These are phyloP conservation scores for Solanum microdontum DNA, from an alignment of 257 asterid genomes.

Conservation along the genomic window DNA sequence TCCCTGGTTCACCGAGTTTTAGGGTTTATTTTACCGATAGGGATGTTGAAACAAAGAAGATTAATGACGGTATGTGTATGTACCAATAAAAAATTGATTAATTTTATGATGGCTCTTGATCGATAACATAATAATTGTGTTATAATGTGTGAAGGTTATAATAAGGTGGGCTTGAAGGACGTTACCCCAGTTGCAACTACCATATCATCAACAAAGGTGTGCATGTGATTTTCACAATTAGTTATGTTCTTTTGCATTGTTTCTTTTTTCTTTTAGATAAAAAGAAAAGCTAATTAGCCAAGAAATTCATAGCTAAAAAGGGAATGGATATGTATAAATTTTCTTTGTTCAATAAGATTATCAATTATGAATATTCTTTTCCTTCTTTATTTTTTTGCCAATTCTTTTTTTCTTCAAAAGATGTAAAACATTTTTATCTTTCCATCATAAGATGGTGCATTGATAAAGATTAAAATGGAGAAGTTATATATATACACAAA, in stretches of 20 bases:
- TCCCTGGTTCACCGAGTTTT: constrained; percentile 40
- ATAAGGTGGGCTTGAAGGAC: background rate
- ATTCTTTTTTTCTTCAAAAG: background rate
- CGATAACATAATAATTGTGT: background rate
- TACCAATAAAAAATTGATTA: background rate
- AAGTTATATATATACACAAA: background rate
- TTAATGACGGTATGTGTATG: background rate
- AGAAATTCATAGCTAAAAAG: background rate
- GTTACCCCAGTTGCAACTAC: background rate
- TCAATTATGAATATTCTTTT: background rate
- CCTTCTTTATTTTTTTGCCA: background rate
- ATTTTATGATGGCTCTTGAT: background rate
- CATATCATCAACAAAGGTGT: background rate
- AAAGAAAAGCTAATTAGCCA: background rate
- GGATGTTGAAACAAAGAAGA: background rate
- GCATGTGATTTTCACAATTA: background rate
- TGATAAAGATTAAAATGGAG: background rate
- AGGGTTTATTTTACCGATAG: constrained; percentile 24
- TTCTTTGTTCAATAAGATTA: background rate
- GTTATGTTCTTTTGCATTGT: background rate
- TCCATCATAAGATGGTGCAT: background rate
- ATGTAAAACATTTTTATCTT: background rate
- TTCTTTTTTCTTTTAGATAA: background rate
- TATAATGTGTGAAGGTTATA: background rate
- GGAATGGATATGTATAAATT: background rate